A percentile compares a stretch with the other conserved stretches of the same genome.
phyloP scores from a whole-genome alignment of 2,329 filamentous ascomycete species.

The Exophiala aquamarina region DNA sequence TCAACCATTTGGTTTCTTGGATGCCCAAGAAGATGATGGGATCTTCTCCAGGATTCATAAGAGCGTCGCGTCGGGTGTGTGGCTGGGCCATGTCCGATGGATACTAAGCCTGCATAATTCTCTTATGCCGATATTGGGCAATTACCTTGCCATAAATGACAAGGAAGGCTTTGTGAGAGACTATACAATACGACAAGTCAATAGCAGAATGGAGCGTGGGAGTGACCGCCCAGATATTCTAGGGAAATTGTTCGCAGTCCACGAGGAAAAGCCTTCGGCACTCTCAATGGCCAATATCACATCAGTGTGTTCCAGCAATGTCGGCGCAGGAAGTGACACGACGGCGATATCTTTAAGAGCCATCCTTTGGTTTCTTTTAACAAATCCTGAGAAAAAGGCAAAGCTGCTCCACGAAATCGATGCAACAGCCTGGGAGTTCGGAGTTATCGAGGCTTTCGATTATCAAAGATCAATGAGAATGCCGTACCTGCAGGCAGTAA shows the following conservation, averaged over 20 bases:
- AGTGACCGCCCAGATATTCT: conserved; percentile 39
- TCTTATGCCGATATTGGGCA: conserved; percentile 38
- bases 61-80: conserved; percentile 34
- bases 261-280: conserved; percentile 38
- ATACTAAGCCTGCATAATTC: conserved; percentile 37
- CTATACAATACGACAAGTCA: conserved; percentile 15
- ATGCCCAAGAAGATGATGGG: conserved; percentile 28
- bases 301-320: conserved; percentile 26
- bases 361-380: conserved; percentile 46
- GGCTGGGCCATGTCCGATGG: conserved; percentile 41
- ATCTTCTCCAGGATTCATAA: conserved; percentile 35
- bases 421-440: too few relatives aligned
- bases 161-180: conserved; percentile 35
- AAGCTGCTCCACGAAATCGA: conserved; percentile 38
- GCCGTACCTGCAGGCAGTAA: too few relatives aligned
- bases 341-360: conserved; percentile 34
- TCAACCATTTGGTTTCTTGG: conserved; percentile 33
- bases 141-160: conserved; percentile 35
- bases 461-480: too few relatives aligned
- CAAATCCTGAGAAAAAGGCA: conserved; percentile 49
- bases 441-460: too few relatives aligned
- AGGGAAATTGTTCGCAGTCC: conserved; percentile 35
- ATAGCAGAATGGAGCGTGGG: conserved; percentile 33
- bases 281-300: conserved; percentile 33
- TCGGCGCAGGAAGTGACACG: conserved; percentile 39